Evolutionary conservation across 2,329 filamentous ascomycete species (phyloP).

Genomic region (Lachnellula occidentalis): DNA sequence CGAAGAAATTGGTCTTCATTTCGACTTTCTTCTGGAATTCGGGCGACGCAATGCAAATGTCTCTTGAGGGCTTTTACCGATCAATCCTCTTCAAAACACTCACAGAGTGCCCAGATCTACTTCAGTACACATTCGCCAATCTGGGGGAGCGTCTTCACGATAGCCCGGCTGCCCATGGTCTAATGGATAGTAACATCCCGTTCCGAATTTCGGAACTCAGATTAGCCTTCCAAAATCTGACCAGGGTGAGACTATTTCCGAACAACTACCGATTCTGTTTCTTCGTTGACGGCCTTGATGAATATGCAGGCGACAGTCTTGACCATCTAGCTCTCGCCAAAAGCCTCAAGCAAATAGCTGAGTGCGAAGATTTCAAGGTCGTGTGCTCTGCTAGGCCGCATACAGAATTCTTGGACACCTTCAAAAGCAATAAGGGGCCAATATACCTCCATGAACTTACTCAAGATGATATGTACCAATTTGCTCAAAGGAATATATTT

Average conservation of each 20-base stretch:
- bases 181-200: not conserved
- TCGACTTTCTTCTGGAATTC: slow-evolving; percentile 1
- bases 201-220: not conserved
- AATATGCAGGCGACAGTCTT: slow-evolving; percentile 26
- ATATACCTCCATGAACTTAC: slow-evolving; percentile 21
- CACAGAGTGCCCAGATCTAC: slow-evolving; percentile 2
- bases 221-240: not conserved
- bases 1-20: not conserved
- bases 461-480: slow-evolving; percentile 9
- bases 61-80: slow-evolving; percentile 5
- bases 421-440: slow-evolving; percentile 3
- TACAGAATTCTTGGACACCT: slow-evolving; percentile 18
- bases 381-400: slow-evolving; percentile 17
- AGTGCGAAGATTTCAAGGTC: slow-evolving; percentile 9
- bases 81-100: slow-evolving; percentile 8
- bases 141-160: not conserved
- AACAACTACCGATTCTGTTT: slow-evolving; percentile 25
- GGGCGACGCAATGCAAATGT: not conserved
- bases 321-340: slow-evolving; percentile 18
- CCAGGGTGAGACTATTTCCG: not conserved
- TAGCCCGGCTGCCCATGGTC: not conserved
- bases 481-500: not conserved
- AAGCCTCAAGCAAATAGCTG: slow-evolving; percentile 7
- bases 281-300: slow-evolving; percentile 34
- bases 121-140: slow-evolving; percentile 1